Base-by-base conservation (phyloP, 345 rosid species). In the Rhizophora apiculata region DNA sequence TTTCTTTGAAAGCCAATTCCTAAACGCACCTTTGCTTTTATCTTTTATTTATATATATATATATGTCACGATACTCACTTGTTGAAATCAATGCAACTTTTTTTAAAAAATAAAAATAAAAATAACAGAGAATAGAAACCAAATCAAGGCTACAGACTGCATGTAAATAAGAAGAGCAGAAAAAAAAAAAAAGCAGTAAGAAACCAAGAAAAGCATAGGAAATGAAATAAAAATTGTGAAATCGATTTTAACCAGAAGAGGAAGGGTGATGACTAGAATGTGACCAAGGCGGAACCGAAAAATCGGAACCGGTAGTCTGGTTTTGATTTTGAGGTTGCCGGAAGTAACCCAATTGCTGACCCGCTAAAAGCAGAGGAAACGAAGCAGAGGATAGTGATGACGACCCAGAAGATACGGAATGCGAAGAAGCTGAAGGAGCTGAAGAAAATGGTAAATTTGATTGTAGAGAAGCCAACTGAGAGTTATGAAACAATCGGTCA, bases 341-440 rank as follows among this genome's bases (percentile, higher is more conserved):
- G 52, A 68, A 51, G 69, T 68, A 68, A 19, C 73, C 65, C 61
- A 62, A 21, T 20, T 76, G 86, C 34, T 78, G 86, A 31, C 80
- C 80, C 2, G 68, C 34, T 20, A 82, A 83, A 77, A 69, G 72
- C 86, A 83, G 85, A 65, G 89, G 89, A 79, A 70, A 60, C 11
- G 84, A 75, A 69, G 70, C 73, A 73, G 88, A 68, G 63, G 84
- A 71, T 0, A 82, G 64, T 15, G 69, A n/a, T 3, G 75, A 62
- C 0, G 74, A 76, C 4, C 67, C 46, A 16, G 70, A 21, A 1
- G 69, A 36, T 3, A 68, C 29, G 8, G 36, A 18, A 34, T 0
- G 74, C 5, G 80, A 66, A 34, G 81, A 64, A 6, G 79, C 60
- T 60, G 64, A 22, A 63, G 73, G 31, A 15, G 76, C 65, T 22